Conservation (phyloP, 257 asterid genomes). For the Dorcoceras hygrometricum region DNA sequence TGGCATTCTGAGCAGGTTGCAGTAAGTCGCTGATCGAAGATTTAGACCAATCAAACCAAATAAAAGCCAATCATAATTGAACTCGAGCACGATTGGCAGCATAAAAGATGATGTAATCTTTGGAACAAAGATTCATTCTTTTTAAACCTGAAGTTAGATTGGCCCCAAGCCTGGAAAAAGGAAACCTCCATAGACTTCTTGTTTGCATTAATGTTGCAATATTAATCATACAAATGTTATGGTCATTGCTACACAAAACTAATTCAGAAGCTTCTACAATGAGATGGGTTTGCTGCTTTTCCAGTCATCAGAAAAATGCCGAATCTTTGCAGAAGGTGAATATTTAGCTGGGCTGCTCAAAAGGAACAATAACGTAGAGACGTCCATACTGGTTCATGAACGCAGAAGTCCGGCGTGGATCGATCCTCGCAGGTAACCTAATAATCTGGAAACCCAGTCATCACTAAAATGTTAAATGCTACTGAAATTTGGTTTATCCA, state of each 20-base stretch:
- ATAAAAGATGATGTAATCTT: not conserved
- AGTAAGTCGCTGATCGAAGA: too few species aligned
- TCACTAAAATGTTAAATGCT: too few species aligned
- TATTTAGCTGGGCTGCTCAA: slow-evolving; percentile 32
- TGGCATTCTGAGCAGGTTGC: too few species aligned
- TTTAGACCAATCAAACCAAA: too few species aligned
- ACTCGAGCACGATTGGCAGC: too few species aligned
- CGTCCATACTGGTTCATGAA: slow-evolving; percentile 58
- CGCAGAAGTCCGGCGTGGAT: slow-evolving; percentile 59
- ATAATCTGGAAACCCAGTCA: slow-evolving; percentile 36
- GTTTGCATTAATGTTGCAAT: too few species aligned
- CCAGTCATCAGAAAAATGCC: not conserved
- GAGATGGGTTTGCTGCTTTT: slow-evolving; percentile 12
- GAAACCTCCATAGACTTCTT: slow-evolving; percentile 29
- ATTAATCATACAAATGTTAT: slow-evolving; percentile 22
- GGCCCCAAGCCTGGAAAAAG: too few species aligned
- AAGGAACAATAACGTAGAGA: slow-evolving; percentile 55
- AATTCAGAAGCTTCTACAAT: slow-evolving; percentile 16
- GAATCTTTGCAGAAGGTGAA: not conserved
- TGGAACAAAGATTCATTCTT: slow-evolving; percentile 15
- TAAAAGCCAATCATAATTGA: too few species aligned
- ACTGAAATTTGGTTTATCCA: too few species aligned
- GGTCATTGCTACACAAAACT: slow-evolving; percentile 31
- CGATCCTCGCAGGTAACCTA: slow-evolving; percentile 52
- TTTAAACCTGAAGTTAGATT: slow-evolving; percentile 24